Evolutionary conservation across 805 yeast species (phyloP).

Genomic region (Cyberlindnera amylophila): DNA sequence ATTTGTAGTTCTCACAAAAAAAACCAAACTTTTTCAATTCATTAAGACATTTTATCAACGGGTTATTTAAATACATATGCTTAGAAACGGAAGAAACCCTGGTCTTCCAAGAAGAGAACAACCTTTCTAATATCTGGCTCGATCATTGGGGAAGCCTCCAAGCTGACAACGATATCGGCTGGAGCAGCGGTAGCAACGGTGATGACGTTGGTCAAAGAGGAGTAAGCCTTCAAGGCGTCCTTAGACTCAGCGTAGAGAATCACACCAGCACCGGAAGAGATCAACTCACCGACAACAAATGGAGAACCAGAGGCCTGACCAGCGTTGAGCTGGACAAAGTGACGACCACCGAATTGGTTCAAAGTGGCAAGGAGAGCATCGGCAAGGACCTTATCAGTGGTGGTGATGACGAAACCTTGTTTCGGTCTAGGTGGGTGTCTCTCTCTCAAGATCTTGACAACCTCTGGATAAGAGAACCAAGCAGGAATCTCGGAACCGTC

Average conservation of each 20-base stretch:
- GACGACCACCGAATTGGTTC: slow-evolving; percentile 82
- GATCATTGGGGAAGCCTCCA: slow-evolving; percentile 55
- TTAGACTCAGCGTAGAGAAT: slow-evolving; percentile 46
- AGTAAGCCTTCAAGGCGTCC: slow-evolving; percentile 5
- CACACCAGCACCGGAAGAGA: slow-evolving; percentile 90
- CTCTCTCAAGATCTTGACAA: slow-evolving; percentile 84
- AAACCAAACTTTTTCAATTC: too few species aligned
- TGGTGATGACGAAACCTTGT: slow-evolving; percentile 83
- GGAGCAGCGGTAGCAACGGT: slow-evolving; percentile 38
- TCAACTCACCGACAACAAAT: slow-evolving; percentile 68
- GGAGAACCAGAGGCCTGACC: slow-evolving; percentile 42
- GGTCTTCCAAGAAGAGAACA: slow-evolving; percentile 68
- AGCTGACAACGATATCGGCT: slow-evolving; percentile 56
- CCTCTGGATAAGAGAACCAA: slow-evolving; percentile 98
- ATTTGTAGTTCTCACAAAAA: too few species aligned
- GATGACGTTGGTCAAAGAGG: slow-evolving; percentile 27
- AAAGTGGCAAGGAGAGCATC: slow-evolving; percentile 85
- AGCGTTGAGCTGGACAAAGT: slow-evolving; percentile 48
- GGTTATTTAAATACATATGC: background rate
- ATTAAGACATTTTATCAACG: too few species aligned
- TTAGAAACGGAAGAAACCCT: slow-evolving; percentile 69
- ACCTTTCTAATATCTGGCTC: slow-evolving; percentile 62
- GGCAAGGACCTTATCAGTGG: slow-evolving; percentile 62
- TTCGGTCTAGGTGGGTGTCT: slow-evolving; percentile 86
- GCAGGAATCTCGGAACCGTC: slow-evolving; percentile 88